Conservation (phyloP, 768 basidiomycete species). For the Mrakia hoshinonis region DNA sequence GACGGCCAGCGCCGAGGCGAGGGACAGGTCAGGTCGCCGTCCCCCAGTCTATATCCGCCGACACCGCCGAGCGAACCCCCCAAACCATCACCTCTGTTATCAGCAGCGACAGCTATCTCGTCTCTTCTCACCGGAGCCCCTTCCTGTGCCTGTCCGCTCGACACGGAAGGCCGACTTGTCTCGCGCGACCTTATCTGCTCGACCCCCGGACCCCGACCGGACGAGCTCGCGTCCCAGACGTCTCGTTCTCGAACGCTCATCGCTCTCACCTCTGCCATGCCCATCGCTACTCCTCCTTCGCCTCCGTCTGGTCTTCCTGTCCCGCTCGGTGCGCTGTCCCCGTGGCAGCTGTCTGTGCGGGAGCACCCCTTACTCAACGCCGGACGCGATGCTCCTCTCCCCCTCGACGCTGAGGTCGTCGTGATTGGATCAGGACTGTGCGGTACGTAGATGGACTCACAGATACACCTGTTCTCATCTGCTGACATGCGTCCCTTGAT, state of each 20-base stretch:
- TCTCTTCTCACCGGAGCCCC: not conserved
- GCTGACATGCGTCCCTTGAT: not conserved
- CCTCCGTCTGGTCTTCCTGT: constrained; percentile 10
- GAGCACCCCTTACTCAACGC: constrained; percentile 3
- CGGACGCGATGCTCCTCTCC: constrained; percentile 1
- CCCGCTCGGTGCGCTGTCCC: constrained; percentile 5
- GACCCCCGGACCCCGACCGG: no score
- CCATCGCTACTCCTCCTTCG: constrained; percentile 28
- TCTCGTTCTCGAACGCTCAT: not conserved
- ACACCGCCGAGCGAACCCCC: no score
- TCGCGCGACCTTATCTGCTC: no score
- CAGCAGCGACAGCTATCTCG: no score
- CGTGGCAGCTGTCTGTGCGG: constrained; percentile 3
- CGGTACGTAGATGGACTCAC: constrained; percentile 5
- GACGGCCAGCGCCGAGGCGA: no score
- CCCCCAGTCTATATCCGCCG: no score
- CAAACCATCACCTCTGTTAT: no score
- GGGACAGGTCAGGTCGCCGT: no score
- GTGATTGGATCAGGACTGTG: constrained; percentile 7
- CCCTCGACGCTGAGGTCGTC: not conserved
- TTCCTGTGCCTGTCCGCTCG: not conserved
- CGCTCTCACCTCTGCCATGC: constrained; percentile 13
- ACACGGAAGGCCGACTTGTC: not conserved
- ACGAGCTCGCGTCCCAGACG: not conserved
- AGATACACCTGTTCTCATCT: no score